Conservation (phyloP, 2,329 filamentous ascomycete genomes). For the Botrytis byssoidea region DNA sequence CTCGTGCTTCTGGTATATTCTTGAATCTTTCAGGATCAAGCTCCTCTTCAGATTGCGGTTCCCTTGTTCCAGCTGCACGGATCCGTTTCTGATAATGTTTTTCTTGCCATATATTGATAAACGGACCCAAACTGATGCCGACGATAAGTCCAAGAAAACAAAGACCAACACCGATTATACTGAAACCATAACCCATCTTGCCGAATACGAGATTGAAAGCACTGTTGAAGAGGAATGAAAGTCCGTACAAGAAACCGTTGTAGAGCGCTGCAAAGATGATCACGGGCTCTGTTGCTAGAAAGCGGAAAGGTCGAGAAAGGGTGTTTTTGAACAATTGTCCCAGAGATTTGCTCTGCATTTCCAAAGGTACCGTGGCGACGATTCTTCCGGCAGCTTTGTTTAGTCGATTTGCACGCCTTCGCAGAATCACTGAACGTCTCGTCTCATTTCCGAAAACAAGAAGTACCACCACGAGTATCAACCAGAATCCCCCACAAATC, state of each 20-base stretch:
- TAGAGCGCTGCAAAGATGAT: conserved; percentile 61
- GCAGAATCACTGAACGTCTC: conserved; percentile 21
- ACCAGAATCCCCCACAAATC: conserved; percentile 25
- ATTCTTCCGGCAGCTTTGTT: conserved; percentile 9
- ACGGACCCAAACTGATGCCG: conserved; percentile 43
- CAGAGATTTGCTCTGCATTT: conserved; percentile 18
- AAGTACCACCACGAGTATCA: conserved; percentile 20
- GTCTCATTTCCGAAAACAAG: conserved; percentile 20
- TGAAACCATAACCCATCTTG: conserved; percentile 45
- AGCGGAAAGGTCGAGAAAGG: conserved; percentile 46
- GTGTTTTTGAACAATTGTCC: conserved; percentile 20
- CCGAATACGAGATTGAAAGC: conserved; percentile 49
- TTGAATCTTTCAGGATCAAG: conserved; percentile 32
- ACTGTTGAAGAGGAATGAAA: conserved; percentile 43
- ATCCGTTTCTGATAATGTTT: conserved; percentile 42
- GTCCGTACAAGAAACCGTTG: conserved; percentile 58
- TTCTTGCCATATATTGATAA: conserved; percentile 44
- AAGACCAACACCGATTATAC: conserved; percentile 43
- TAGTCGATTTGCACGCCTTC: not conserved
- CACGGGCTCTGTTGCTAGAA: conserved; percentile 58
- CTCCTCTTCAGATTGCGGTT: not conserved
- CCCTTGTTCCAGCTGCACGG: conserved; percentile 37
- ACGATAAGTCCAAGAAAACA: conserved; percentile 41
- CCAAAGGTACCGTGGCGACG: not conserved
- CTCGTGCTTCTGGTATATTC: conserved; percentile 44